A percentile compares a stretch with the other conserved stretches of the same genome.
Evolutionary conservation across 257 asterid species (phyloP).

Genomic region (Jacaranda mimosifolia): DNA sequence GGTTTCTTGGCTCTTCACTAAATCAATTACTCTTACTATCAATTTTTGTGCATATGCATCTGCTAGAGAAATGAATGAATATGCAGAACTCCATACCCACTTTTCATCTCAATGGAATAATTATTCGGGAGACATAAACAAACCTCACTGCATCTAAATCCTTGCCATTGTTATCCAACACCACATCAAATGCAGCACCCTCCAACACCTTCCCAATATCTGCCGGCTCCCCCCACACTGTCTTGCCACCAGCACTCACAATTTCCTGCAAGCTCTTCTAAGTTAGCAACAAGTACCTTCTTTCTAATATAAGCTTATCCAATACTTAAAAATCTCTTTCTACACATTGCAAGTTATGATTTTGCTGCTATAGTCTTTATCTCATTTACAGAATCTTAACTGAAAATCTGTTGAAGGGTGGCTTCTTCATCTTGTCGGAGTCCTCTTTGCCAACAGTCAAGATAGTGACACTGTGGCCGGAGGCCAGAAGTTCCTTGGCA

Average conservation of each 20-base stretch:
- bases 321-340: background rate
- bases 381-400: conserved; percentile 44
- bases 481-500: conserved; percentile 83
- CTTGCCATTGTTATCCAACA: conserved; percentile 97
- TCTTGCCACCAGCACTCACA: conserved; percentile 80
- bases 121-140: conserved; percentile 12
- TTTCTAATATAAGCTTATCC: background rate
- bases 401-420: conserved; percentile 93
- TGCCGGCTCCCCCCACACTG: conserved; percentile 88
- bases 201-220: conserved; percentile 78
- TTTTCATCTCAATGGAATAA: background rate
- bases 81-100: background rate
- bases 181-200: conserved; percentile 79
- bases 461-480: conserved; percentile 82
- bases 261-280: conserved; percentile 70
- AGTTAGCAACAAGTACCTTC: conserved; percentile 20
- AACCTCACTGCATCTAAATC: conserved; percentile 88
- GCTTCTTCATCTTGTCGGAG: conserved; percentile 99
- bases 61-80: too few relatives aligned
- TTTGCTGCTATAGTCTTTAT: background rate
- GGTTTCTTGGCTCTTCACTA: background rate
- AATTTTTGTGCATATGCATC: background rate
- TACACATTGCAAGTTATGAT: background rate
- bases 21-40: background rate
- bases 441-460: conserved; percentile 86